Base-by-base conservation (phyloP, 2,329 filamentous ascomycete genomes). In the Hymenotorrendiella dingleyae region DNA sequence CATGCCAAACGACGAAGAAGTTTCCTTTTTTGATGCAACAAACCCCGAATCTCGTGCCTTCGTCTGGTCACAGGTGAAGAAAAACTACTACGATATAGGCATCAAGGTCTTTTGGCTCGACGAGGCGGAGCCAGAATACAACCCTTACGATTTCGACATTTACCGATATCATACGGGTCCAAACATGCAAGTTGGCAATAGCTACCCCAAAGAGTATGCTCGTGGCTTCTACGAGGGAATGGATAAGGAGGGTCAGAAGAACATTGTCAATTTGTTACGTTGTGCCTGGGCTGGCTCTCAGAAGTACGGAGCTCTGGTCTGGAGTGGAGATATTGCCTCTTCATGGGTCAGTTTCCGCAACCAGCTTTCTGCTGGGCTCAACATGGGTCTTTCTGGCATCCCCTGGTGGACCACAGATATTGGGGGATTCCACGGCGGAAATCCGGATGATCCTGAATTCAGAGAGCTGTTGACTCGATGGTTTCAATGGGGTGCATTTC, bases 401-500 rank as follows among this genome's bases (percentile, higher is more conserved):
- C 72, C 78, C 0, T 83, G 79, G 79, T 84, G 78, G 77, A 84
- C 80, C 0, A 84, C 80, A 1, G 80, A 84, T 52, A 84, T 84
- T 40, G 80, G 81, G 2, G 81, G 81, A 1, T 84, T 85, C 54
- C 80, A 84, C 53, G 80, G 80, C 4, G 80, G 80, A 0, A 68
- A 80, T 46, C 76, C 78, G 0, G 58, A 65, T 1, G 71, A 80
- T 35, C 61, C 65, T 1, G 64, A 54, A 0, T 84, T 84, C 60
- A 67, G 77, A 6, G 80, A 84, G 54, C 62, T 84, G 0, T 77
- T 84, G 45, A 72, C 78, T 1, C 65, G 81, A 2, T 84, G 80
- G 81, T 84, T 84, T 58, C 80, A 84, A 53, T 84, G 79, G 78
- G 80, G 74, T 0, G 64, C 78, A 0, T 84, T 80, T 54, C 82